Evolutionary conservation across 345 rosid genomes (phyloP).

Genomic region (Eucalyptus lansdowneana): DNA sequence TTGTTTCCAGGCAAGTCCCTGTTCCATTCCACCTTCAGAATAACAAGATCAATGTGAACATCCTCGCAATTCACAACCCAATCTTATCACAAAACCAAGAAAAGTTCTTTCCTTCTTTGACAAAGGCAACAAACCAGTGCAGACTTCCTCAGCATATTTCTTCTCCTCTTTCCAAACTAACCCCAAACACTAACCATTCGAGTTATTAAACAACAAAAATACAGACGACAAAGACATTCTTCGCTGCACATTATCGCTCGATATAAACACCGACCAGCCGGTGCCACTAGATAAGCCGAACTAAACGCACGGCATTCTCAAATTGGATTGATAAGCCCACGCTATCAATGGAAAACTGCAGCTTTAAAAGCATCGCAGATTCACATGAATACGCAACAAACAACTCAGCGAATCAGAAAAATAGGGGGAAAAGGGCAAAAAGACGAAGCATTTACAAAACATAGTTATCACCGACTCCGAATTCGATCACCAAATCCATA

Average conservation of each 20-base stretch:
- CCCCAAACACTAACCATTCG: not conserved
- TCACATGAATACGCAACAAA: not conserved
- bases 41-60: not conserved
- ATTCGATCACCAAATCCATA: not conserved
- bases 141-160: not conserved
- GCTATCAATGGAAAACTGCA: not conserved
- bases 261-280: not conserved
- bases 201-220: not conserved
- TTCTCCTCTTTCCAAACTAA: not conserved
- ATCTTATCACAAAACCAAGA: not conserved
- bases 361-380: not conserved
- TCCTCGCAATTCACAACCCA: not conserved
- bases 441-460: not conserved
- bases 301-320: not conserved
- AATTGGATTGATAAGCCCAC: not conserved
- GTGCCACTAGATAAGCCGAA: not conserved
- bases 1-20: not conserved
- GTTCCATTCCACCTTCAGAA: not conserved
- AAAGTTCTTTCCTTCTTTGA: not conserved
- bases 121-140: not conserved
- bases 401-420: not conserved
- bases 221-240: not conserved
- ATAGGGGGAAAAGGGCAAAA: not conserved
- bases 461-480: not conserved
- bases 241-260: not conserved